Percentiles rank a stretch among this genome's conserved stretches.
Conservation (phyloP, 1,139 yeast genomes). For the Pichia sp. region DNA sequence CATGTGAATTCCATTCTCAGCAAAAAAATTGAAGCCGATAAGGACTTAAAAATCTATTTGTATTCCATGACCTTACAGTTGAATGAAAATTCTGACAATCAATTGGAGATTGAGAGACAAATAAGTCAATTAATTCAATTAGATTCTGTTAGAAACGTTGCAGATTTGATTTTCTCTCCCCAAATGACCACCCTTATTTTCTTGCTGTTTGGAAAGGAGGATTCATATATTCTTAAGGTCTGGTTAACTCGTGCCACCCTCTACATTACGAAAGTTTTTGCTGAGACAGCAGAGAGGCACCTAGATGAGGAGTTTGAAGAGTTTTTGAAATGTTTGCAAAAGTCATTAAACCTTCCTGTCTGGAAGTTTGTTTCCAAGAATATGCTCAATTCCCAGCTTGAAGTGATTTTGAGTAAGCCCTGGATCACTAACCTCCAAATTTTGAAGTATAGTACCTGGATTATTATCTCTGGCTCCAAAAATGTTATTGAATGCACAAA, state of each 20-base stretch:
- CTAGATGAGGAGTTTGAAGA: constrained; percentile 20
- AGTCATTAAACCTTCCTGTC: constrained; percentile 33
- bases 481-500: constrained; percentile 45
- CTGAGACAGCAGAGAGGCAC: constrained; percentile 40
- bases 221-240: constrained; percentile 10
- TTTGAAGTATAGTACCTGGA: constrained; percentile 40
- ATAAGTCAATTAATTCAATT: constrained; percentile 5
- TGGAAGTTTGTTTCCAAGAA: constrained; percentile 45
- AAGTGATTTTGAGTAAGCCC: constrained; percentile 48
- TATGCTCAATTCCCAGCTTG: constrained; percentile 62
- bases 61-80: constrained; percentile 4
- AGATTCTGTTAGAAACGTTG: constrained; percentile 25
- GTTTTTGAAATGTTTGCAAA: constrained; percentile 33
- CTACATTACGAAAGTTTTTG: constrained; percentile 58
- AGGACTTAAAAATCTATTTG: constrained; percentile 11
- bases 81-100: background rate
- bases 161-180: constrained; percentile 26
- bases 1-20: constrained; percentile 11
- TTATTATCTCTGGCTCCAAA: constrained; percentile 37
- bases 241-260: constrained; percentile 53
- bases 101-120: background rate
- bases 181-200: constrained; percentile 23
- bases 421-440: constrained; percentile 45
- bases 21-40: background rate
- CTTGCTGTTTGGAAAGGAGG: background rate